Percentiles rank a stretch among this genome's conserved stretches.
phyloP scores from a whole-genome alignment of 306 rosid genomes.

The Quercus bicolor region DNA sequence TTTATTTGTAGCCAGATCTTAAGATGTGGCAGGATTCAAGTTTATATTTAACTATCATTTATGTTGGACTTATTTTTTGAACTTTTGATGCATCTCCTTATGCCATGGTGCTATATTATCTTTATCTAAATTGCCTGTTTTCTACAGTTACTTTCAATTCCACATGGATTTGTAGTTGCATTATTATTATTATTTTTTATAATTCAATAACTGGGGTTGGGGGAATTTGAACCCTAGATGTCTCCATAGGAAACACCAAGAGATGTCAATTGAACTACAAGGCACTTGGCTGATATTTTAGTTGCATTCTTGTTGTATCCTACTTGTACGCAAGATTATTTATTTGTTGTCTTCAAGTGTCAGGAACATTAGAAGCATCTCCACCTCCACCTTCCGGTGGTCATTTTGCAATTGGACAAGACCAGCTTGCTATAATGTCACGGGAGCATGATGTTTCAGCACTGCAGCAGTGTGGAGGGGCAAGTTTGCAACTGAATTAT shows the following conservation, averaged over 20 bases:
- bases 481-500: slow-evolving; percentile 24
- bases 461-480: slow-evolving; percentile 80
- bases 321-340: background rate
- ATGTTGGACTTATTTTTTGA: too few species aligned
- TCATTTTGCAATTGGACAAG: slow-evolving; percentile 71
- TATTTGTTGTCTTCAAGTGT: slow-evolving; percentile 11
- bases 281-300: too few species aligned
- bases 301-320: background rate
- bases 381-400: slow-evolving; percentile 25
- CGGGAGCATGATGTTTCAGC: slow-evolving; percentile 59
- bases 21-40: background rate
- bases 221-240: too few species aligned
- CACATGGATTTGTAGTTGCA: background rate
- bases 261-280: too few species aligned
- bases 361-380: slow-evolving; percentile 29
- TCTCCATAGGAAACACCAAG: too few species aligned
- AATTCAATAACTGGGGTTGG: too few species aligned
- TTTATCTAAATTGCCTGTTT: background rate
- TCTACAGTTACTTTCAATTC: background rate
- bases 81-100: background rate
- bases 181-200: too few species aligned
- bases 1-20: background rate
- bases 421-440: slow-evolving; percentile 67
- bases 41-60: background rate
- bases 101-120: background rate